phyloP scores from a whole-genome alignment of 1,284 basidiomycete species.

The Sutorius eximius region DNA sequence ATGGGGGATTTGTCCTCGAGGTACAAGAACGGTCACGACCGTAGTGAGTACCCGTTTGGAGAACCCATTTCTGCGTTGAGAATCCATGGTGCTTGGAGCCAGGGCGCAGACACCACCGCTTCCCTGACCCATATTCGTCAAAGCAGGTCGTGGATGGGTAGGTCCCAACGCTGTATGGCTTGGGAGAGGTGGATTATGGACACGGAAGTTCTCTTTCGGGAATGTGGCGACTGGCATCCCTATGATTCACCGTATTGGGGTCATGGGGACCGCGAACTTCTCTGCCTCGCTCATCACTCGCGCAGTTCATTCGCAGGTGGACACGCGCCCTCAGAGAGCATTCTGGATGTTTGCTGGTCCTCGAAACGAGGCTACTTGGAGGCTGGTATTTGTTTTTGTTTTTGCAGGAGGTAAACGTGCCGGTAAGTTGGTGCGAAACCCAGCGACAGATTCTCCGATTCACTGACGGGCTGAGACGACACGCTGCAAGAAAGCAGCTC shows the following conservation, averaged over 20 bases:
- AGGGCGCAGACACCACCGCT: not conserved
- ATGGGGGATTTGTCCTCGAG: constrained; percentile 5
- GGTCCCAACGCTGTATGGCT: constrained; percentile 6
- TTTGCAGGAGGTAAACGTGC: constrained; percentile 4
- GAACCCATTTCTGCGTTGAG: constrained; percentile 6
- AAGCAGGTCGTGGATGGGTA: constrained; percentile 6
- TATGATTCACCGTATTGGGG: constrained; percentile 16
- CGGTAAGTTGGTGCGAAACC: constrained; percentile 14
- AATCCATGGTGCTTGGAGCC: not conserved
- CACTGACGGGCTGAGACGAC: constrained; percentile 12
- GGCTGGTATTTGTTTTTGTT: constrained; percentile 27
- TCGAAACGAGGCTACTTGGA: constrained; percentile 4
- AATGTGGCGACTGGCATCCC: constrained; percentile 9
- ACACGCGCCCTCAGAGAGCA: constrained; percentile 4
- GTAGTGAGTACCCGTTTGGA: not conserved
- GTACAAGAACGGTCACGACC: not conserved
- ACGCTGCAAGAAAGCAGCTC: constrained; percentile 5
- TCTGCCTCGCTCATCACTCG: constrained; percentile 24
- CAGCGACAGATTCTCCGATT: constrained; percentile 27
- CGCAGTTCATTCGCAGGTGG: constrained; percentile 18
- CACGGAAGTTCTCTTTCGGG: constrained; percentile 14
- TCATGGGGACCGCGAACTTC: constrained; percentile 19
- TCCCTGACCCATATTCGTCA: constrained; percentile 8
- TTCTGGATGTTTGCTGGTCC: constrained; percentile 10
- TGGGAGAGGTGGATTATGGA: constrained; percentile 11